A percentile compares a stretch with the other conserved stretches of the same genome.
Conservation (phyloP, 1,284 basidiomycete species). For the Ceratobasidium theobromae region DNA sequence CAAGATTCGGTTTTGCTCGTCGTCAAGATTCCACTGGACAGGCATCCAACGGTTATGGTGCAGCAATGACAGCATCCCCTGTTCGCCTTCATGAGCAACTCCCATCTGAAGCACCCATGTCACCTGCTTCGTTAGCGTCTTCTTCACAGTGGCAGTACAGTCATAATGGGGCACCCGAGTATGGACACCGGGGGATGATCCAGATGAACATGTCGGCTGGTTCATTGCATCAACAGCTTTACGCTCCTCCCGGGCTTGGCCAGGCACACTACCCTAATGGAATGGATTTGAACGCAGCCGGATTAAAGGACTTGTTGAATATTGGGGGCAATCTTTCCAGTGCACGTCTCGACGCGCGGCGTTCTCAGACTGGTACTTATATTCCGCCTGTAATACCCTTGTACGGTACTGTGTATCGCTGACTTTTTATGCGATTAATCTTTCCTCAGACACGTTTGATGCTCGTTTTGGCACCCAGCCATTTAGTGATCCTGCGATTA, state of each 20-base stretch:
- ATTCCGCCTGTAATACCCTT: conserved; percentile 34
- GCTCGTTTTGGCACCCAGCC: conserved; percentile 46
- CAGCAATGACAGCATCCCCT: conserved; percentile 34
- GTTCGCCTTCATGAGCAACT: conserved; percentile 24
- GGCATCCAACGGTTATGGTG: conserved; percentile 48
- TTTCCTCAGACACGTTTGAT: conserved; percentile 40
- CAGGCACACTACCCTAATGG: conserved; percentile 22
- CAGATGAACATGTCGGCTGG: conserved; percentile 15
- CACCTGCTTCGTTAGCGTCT: neutral
- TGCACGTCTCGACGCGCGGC: conserved; percentile 24
- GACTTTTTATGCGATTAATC: conserved; percentile 53
- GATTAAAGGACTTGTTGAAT: conserved; percentile 35
- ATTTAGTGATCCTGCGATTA: conserved; percentile 77
- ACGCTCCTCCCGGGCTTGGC: conserved; percentile 23
- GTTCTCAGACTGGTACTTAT: conserved; percentile 33
- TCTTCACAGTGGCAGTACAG: conserved; percentile 33
- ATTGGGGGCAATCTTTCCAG: conserved; percentile 32
- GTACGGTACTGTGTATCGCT: conserved; percentile 57
- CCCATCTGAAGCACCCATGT: conserved; percentile 32
- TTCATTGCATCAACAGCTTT: conserved; percentile 22
- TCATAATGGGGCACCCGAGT: conserved; percentile 18
- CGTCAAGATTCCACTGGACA: conserved; percentile 51
- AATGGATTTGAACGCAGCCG: conserved; percentile 27
- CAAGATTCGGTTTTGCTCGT: conserved; percentile 81
- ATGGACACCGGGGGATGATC: conserved; percentile 27